Evolutionary conservation across 495 filamentous ascomycete species (phyloP), one percentile per base, ranked within the genome.

Genomic region (Penicillium ucsense): DNA sequence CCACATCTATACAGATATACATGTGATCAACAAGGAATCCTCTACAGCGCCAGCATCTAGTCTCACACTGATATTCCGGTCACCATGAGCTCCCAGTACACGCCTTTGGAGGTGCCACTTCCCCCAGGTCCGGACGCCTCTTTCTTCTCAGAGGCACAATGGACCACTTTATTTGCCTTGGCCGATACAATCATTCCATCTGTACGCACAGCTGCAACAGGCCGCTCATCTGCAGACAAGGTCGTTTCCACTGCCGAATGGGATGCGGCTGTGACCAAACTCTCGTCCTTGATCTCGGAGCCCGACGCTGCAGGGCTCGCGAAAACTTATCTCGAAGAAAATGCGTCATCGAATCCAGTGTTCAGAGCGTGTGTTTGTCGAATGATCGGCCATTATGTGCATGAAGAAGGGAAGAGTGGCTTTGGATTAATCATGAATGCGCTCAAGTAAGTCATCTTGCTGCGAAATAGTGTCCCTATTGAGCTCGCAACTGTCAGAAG

Each of bases 111-210:
- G n/a, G 61, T 65, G n/a, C 61, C 73, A 35, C 53, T 77, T 6
- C 65, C 71, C 9, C 66, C 71, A 4, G 59, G 55, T 6, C 62
- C 67, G 1, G 54, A 60, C 8, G 51, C 59, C 27, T 53, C 65
- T 7, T 61, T 71, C 47, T 76, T 78, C 47, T 71, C 65, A 0
- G 63, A 68, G 12, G 31, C 63, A 2, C 79, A 82, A 68, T 82
- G 79, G 79, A 67, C 52, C 3, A 80, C 70, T 0, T 61, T 82
- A 3, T 62, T 80, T 52, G 66, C 77, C 0, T 60, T 82, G 4
- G 72, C 73, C 31, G 77, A 81, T 50, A 69, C 76, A 0, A 56
- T 81, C 31, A 67, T 83, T 28, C 77, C 78, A 5, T 72, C 71
- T 1, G 69, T 81, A 46, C 64, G 63, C 35, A 56, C 65, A 35